Percentiles rank a stretch among this genome's conserved stretches.
These are phyloP conservation scores for Ambrosiella beaveri DNA, from an alignment of 2,329 filamentous ascomycete genomes.

Conservation along the genomic window DNA sequence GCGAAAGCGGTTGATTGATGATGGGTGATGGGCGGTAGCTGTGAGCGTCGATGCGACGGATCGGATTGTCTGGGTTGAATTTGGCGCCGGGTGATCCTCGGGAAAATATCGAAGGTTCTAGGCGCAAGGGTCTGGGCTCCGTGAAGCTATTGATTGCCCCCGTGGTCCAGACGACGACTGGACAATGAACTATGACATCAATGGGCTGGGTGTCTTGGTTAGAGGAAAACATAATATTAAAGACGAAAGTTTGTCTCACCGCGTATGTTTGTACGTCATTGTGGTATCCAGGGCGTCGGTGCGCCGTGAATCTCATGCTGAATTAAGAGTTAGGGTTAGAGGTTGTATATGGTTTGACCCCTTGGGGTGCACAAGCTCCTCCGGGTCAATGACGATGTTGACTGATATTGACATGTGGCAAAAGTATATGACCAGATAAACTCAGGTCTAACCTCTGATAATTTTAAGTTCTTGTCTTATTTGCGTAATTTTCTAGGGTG, in stretches of 20 bases:
- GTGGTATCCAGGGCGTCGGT: no score
- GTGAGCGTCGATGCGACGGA: neutral
- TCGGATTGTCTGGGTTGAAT: neutral
- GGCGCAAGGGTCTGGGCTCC: neutral
- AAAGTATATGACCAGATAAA: neutral
- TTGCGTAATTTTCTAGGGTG: neutral
- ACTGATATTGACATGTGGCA: neutral
- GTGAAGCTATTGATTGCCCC: neutral
- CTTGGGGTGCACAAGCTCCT: neutral
- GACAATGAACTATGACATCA: neutral
- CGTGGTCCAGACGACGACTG: neutral
- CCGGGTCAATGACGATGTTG: neutral
- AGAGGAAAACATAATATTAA: no score
- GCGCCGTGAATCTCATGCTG: no score
- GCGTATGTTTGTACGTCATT: no score
- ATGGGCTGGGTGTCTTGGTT: neutral
- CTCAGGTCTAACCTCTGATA: no score
- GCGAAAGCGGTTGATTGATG: neutral
- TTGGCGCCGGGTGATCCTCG: conserved; percentile 12
- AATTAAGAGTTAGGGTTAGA: neutral
- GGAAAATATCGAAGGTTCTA: conserved; percentile 1
- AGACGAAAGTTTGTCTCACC: no score
- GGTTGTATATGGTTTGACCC: neutral
- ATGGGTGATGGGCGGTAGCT: neutral
- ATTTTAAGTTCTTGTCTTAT: neutral